phyloP scores from a whole-genome alignment of 306 rosid species.

The Cyclanthera cordifolia region DNA sequence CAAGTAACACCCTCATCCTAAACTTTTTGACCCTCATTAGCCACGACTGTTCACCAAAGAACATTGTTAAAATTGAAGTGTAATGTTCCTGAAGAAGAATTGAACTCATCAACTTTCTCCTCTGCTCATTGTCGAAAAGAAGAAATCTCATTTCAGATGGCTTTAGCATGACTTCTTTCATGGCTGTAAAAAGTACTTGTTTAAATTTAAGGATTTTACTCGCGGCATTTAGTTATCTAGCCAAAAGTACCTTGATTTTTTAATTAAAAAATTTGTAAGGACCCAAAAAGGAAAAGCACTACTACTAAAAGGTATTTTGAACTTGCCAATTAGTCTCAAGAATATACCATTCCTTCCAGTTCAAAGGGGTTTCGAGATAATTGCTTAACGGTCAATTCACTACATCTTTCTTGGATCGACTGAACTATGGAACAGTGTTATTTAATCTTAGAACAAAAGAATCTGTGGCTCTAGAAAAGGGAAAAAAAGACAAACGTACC shows the following conservation, averaged over 20 bases:
- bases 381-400: background rate
- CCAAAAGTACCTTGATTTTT: background rate
- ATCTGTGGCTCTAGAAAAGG: background rate
- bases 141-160: background rate
- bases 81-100: background rate
- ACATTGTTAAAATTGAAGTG: background rate
- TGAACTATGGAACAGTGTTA: background rate
- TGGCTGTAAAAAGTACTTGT: background rate
- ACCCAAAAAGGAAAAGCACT: background rate
- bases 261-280: background rate
- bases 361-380: background rate
- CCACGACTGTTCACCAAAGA: background rate
- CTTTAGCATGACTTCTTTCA: background rate
- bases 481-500: constrained; percentile 35
- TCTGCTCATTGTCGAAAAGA: background rate
- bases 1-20: background rate
- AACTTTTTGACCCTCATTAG: no score
- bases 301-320: background rate
- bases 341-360: constrained; percentile 1
- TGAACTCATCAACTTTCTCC: background rate
- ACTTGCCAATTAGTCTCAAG: background rate
- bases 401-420: background rate
- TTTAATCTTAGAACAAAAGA: background rate
- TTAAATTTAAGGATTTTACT: background rate
- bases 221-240: background rate